Conservation (phyloP, 768 basidiomycete genomes). For the Russula sp. region DNA sequence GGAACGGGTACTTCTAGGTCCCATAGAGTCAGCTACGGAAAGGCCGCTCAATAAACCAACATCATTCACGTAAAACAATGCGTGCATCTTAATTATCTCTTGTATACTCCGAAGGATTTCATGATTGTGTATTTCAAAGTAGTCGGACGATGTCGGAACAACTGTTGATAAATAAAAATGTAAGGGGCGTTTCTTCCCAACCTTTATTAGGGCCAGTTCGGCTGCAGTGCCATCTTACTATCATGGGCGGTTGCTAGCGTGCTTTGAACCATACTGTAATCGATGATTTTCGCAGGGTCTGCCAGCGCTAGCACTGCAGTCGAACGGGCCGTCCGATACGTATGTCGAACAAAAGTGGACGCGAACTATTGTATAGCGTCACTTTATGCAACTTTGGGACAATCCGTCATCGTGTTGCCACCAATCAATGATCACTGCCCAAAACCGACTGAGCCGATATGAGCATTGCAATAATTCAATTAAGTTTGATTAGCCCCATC, state of each 20-base stretch:
- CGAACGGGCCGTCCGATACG: too few relatives aligned
- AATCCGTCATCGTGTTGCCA: background rate
- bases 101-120: slow-evolving; percentile 12
- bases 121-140: slow-evolving; percentile 6
- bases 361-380: too few relatives aligned
- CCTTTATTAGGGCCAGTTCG: too few relatives aligned
- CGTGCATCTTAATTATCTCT: slow-evolving; percentile 8
- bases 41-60: background rate
- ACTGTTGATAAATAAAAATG: background rate
- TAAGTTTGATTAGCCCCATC: background rate
- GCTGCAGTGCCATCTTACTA: too few relatives aligned
- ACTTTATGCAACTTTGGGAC: too few relatives aligned
- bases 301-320: too few relatives aligned
- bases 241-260: too few relatives aligned
- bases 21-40: background rate
- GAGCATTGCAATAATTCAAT: background rate
- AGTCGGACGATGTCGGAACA: background rate
- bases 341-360: too few relatives aligned
- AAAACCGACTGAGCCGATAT: background rate
- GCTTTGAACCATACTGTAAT: too few relatives aligned
- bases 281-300: too few relatives aligned
- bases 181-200: background rate
- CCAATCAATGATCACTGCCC: background rate
- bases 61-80: background rate
- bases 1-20: background rate